These are phyloP conservation scores for Jatropha curcas DNA, from an alignment of 345 rosid species.

Conservation along the genomic window DNA sequence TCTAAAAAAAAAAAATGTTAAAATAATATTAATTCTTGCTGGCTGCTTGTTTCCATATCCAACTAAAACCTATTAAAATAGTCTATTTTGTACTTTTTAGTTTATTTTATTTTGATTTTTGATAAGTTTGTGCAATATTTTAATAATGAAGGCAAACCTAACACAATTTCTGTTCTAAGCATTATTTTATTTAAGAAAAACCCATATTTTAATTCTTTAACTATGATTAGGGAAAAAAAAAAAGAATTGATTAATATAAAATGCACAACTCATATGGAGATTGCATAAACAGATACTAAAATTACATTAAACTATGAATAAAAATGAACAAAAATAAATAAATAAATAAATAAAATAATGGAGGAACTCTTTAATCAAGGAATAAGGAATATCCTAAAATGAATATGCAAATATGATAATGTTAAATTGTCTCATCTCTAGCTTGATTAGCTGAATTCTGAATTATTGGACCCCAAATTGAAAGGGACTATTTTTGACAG, in stretches of 20 bases:
- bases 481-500: slow-evolving; percentile 10
- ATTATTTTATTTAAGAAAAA: background rate
- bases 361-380: slow-evolving; percentile 1
- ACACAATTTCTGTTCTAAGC: background rate
- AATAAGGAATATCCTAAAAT: slow-evolving; percentile 24
- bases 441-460: background rate
- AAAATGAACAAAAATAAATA: too few species aligned
- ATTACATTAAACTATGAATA: slow-evolving; percentile 7
- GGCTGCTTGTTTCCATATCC: background rate
- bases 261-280: background rate
- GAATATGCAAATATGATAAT: slow-evolving; percentile 21
- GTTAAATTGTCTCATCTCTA: too few species aligned
- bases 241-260: background rate
- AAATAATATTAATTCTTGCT: background rate
- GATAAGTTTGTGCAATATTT: background rate
- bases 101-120: background rate
- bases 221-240: background rate
- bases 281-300: background rate
- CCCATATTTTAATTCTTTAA: background rate
- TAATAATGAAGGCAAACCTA: slow-evolving; percentile 9
- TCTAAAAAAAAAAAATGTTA: too few species aligned
- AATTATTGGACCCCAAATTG: slow-evolving; percentile 5
- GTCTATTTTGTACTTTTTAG: background rate
- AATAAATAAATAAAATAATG: background rate
- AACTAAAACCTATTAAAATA: background rate